Percentiles rank a stretch among this genome's conserved stretches.
Conservation (phyloP, 306 rosid species). For the Castanea crenata region DNA sequence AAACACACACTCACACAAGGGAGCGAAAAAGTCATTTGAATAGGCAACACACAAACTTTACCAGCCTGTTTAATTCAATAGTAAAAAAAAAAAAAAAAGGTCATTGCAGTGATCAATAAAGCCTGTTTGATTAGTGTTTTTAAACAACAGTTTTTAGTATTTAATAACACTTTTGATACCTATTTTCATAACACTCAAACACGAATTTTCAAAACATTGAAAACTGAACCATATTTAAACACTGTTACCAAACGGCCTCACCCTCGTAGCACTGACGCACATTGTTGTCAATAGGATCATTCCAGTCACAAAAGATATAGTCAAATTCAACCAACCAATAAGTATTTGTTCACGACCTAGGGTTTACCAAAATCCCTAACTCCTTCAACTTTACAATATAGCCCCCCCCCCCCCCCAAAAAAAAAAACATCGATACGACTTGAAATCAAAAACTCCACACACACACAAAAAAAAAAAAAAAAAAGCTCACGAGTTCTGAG, state of each 20-base stretch:
- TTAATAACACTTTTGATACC: no score
- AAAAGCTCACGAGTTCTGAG: neutral
- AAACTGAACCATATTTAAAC: no score
- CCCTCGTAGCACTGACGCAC: neutral
- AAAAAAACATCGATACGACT: neutral
- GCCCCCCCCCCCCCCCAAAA: neutral
- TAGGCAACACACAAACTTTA: neutral
- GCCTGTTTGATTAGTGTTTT: no score
- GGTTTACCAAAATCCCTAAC: conserved; percentile 30
- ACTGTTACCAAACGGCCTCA: neutral
- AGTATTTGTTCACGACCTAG: neutral
- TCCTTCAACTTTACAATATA: neutral
- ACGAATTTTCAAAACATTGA: no score
- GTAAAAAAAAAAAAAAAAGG: neutral
- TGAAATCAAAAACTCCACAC: neutral
- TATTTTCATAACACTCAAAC: no score
- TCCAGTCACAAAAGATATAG: neutral
- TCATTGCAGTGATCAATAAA: neutral
- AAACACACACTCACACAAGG: no score
- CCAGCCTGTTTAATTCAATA: neutral
- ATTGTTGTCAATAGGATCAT: no score
- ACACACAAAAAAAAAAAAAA: neutral
- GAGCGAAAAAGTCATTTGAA: neutral
- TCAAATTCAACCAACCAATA: neutral
- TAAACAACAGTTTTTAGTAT: no score